Base-by-base conservation (phyloP, 176 grass and related monocot species). In the Paspalum vaginatum region DNA sequence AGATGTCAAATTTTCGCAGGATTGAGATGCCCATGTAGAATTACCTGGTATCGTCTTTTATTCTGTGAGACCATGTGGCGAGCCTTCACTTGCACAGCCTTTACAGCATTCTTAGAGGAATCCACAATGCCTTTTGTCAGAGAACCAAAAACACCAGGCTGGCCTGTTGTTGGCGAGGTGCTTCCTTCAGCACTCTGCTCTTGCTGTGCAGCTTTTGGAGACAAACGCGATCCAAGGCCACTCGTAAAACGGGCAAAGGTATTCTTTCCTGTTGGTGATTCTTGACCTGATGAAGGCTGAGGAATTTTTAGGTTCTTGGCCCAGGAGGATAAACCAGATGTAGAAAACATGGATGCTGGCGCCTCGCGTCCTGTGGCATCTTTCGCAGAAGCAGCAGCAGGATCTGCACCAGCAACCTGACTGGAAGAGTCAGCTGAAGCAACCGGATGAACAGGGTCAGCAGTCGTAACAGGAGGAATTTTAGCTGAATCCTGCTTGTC, bases 41-140 rank as follows among this genome's bases (percentile, higher is more conserved):
- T 13, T 9, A 94, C 96, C 88, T 99, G 96, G 69, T 99, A 99
- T 87, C 93, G 83, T 79, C 93, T 91, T 85, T 95, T 99, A 81
- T 99, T 99, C 81, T 96, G 97, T 79, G 97, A 93, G 54, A 99
- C 93, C 75, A 99, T 99, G 78, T 99, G 97, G 11, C 91, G 90
- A 62, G 97, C 97, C 79, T 96, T 99, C 40, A 99, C 93, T 89
- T 99, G 97, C 58, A 99, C 97, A 45, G 97, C 93, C 74, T 99
- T 99, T 14, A 99, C 97, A 69, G 93, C 97, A 85, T 84, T 99
- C 86, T 85, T 99, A 26, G 96, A 99, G 61, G 90, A 89, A 86
- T 93, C 97, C 67, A 99, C 88, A 21, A 99, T 77, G 24, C 97
- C 97, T 84, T 86, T 99, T 18, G 97, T 99, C 56, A 96, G 85